These are phyloP conservation scores for Lipomyces lipofer DNA, from an alignment of 805 yeast species.

Conservation along the genomic window DNA sequence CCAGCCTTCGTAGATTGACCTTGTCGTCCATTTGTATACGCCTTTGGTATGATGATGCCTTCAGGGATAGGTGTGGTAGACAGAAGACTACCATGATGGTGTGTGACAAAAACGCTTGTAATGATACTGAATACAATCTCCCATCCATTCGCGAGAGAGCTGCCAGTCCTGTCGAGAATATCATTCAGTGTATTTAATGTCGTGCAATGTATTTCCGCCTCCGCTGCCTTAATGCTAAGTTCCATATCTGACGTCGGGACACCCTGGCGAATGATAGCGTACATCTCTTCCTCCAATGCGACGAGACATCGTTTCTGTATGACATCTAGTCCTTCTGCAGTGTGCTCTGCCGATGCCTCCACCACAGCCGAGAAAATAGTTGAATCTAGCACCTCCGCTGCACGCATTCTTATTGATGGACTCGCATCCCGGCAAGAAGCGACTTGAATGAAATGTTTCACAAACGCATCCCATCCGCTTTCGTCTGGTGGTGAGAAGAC, in stretches of 20 bases:
- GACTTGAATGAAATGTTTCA: slow-evolving; percentile 49
- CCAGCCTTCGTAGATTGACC: slow-evolving; percentile 11
- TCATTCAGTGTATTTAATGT: slow-evolving; percentile 64
- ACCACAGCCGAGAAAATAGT: slow-evolving; percentile 41
- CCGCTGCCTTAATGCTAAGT: slow-evolving; percentile 44
- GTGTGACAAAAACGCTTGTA: slow-evolving; percentile 35
- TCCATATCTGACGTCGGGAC: slow-evolving; percentile 28
- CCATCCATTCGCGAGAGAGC: slow-evolving; percentile 67
- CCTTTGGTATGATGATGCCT: background rate
- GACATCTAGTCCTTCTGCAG: slow-evolving; percentile 22
- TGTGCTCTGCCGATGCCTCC: slow-evolving; percentile 18
- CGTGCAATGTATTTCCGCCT: slow-evolving; percentile 65
- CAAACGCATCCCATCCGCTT: slow-evolving; percentile 51
- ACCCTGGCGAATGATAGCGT: slow-evolving; percentile 20
- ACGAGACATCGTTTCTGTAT: slow-evolving; percentile 45
- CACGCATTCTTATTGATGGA: slow-evolving; percentile 49
- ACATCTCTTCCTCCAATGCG: slow-evolving; percentile 49
- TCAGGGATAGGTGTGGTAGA: slow-evolving; percentile 21
- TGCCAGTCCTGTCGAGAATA: slow-evolving; percentile 78
- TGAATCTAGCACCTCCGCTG: slow-evolving; percentile 54
- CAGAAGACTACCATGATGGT: slow-evolving; percentile 21
- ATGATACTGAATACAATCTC: slow-evolving; percentile 61
- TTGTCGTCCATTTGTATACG: background rate
- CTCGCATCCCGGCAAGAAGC: slow-evolving; percentile 47
- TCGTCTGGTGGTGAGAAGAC: slow-evolving; percentile 37